A percentile compares a stretch with the other conserved stretches of the same genome.
Conservation (phyloP, 306 rosid genomes). For the Luffa aegyptiaca region DNA sequence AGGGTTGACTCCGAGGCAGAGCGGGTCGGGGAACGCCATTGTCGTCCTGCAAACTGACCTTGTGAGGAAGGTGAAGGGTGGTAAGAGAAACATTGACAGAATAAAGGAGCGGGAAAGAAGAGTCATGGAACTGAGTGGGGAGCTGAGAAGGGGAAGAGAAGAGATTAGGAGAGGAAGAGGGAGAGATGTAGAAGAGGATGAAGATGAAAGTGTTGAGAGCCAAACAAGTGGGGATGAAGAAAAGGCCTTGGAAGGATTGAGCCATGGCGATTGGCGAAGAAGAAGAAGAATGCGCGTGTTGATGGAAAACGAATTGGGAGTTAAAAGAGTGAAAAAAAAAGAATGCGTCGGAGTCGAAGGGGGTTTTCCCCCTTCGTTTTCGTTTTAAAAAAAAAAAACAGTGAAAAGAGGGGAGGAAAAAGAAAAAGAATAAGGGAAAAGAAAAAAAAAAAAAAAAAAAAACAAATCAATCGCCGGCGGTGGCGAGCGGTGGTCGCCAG, state of each 20-base stretch:
- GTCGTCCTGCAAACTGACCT: neutral
- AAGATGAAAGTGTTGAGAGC: slow-evolving; percentile 36
- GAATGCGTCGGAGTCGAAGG: too few relatives aligned
- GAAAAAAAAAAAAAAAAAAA: too few relatives aligned
- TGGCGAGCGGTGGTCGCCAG: too few relatives aligned
- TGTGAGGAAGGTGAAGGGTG: neutral
- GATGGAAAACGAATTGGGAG: neutral
- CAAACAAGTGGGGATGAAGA: slow-evolving; percentile 44
- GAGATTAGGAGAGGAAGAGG: slow-evolving; percentile 19
- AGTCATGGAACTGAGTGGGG: neutral
- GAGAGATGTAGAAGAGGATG: slow-evolving; percentile 40
- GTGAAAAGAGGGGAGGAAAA: too few relatives aligned
- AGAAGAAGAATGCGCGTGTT: neutral
- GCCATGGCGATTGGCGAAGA: slow-evolving; percentile 17
- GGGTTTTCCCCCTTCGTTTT: too few relatives aligned
- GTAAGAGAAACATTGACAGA: neutral
- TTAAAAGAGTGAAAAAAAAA: too few relatives aligned
- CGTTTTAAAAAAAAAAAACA: too few relatives aligned
- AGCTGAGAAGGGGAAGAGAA: neutral
- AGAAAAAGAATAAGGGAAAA: too few relatives aligned
- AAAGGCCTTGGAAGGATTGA: slow-evolving; percentile 17
- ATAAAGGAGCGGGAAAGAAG: neutral
- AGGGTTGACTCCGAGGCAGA: neutral
- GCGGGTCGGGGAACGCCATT: neutral
- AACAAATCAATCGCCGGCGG: too few relatives aligned